phyloP scores from a whole-genome alignment of 169 alveolate genomes.

The Plasmodium knowlesi region DNA sequence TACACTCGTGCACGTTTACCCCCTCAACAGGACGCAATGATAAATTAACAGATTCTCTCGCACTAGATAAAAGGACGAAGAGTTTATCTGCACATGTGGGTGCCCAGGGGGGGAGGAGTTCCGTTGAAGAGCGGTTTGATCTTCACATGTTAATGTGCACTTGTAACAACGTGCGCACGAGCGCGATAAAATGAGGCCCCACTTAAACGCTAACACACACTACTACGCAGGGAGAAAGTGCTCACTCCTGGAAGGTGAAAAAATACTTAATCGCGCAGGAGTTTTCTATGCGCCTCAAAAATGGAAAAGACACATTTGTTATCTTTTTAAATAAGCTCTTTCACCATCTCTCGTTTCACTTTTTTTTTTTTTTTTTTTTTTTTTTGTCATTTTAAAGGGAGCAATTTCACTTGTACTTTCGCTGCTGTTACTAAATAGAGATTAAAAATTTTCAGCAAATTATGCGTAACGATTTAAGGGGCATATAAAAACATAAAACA shows the following conservation, averaged over 20 bases:
- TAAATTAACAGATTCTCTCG: background rate
- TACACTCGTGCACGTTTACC: background rate
- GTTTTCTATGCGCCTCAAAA: background rate
- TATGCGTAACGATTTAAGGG: background rate
- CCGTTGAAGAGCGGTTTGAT: background rate
- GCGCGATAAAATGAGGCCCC: background rate
- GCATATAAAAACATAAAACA: background rate
- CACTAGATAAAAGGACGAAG: background rate
- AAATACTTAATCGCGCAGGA: background rate
- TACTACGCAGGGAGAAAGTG: background rate
- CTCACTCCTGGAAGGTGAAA: background rate
- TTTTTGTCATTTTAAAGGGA: background rate
- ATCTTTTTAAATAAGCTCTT: background rate
- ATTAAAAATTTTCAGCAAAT: background rate
- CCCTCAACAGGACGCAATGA: background rate
- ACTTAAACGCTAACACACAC: background rate
- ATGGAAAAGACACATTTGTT: background rate
- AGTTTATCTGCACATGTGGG: background rate
- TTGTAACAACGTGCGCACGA: background rate
- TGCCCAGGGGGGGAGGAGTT: background rate
- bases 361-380: slow-evolving; percentile 1
- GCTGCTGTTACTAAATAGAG: background rate
- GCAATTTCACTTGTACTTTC: background rate
- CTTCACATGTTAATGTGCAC: background rate
- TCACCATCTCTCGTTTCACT: background rate